phyloP scores from a whole-genome alignment of 306 rosid genomes.

The Ceratonia siliqua region DNA sequence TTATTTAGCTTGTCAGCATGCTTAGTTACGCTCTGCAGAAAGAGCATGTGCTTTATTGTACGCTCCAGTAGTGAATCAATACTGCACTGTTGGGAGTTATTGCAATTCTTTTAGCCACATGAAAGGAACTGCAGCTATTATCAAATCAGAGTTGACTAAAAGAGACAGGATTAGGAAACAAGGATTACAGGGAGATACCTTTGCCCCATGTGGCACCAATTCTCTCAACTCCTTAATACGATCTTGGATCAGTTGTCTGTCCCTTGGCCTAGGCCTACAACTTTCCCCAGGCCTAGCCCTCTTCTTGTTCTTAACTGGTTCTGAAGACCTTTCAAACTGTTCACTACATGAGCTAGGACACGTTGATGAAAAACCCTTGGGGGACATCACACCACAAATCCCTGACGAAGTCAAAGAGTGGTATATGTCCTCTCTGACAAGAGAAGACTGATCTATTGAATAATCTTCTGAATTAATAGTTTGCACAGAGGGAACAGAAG shows the following conservation, averaged over 20 bases:
- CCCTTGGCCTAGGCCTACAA: slow-evolving; percentile 96
- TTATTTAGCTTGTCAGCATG: slow-evolving; percentile 85
- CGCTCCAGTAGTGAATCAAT: slow-evolving; percentile 92
- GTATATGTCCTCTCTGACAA: slow-evolving; percentile 59
- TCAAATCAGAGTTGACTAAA: slow-evolving; percentile 28
- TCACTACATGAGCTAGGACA: slow-evolving; percentile 77
- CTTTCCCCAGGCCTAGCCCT: slow-evolving; percentile 93
- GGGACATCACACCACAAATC: slow-evolving; percentile 57
- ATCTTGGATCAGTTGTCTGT: slow-evolving; percentile 97
- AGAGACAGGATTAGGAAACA: slow-evolving; percentile 18
- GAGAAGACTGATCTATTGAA: slow-evolving; percentile 62
- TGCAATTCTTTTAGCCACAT: slow-evolving; percentile 39
- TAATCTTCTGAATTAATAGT: slow-evolving; percentile 60
- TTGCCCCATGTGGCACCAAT: slow-evolving; percentile 88
- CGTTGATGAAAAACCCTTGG: slow-evolving; percentile 73
- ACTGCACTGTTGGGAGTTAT: slow-evolving; percentile 69
- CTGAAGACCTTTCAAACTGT: slow-evolving; percentile 77
- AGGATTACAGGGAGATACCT: slow-evolving; percentile 50
- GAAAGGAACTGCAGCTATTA: slow-evolving; percentile 25
- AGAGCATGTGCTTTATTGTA: slow-evolving; percentile 87
- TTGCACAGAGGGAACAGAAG: slow-evolving; percentile 52
- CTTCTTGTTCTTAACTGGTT: slow-evolving; percentile 79
- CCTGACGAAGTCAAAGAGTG: slow-evolving; percentile 78
- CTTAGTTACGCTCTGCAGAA: slow-evolving; percentile 83
- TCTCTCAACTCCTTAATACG: slow-evolving; percentile 96